Percentiles rank a stretch among this genome's conserved stretches.
Evolutionary conservation across 176 grass and related monocot species (phyloP).

Genomic region (Triticum aestivum): IWGSC_CS_RefSeq_v2.1 NC_057803.1:16402898-16403397

Average conservation of each 20-base stretch:
- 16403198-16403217: slow-evolving; percentile 55
- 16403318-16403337: slow-evolving; percentile 72
- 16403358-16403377: slow-evolving; percentile 92
- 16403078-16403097: slow-evolving; percentile 26
- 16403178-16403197: slow-evolving; percentile 68
- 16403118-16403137: slow-evolving; percentile 56
- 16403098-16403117: slow-evolving; percentile 24
- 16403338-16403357: slow-evolving; percentile 73
- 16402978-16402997: slow-evolving; percentile 70
- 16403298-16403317: slow-evolving; percentile 80
- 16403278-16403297: slow-evolving; percentile 70
- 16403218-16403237: slow-evolving; percentile 61
- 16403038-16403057: slow-evolving; percentile 46
- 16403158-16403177: slow-evolving; percentile 88
- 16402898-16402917: slow-evolving; percentile 70
- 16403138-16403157: slow-evolving; percentile 55
- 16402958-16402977: slow-evolving; percentile 64
- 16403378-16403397: slow-evolving; percentile 80
- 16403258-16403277: slow-evolving; percentile 79
- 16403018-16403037: slow-evolving; percentile 57
- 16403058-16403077: slow-evolving; percentile 52
- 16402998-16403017: slow-evolving; percentile 53
- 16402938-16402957: slow-evolving; percentile 70
- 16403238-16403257: slow-evolving; percentile 78
- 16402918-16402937: slow-evolving; percentile 54